Evolutionary conservation across 768 basidiomycete genomes (phyloP).

Genomic region (Chalciporus sphaerocephalus): DNA sequence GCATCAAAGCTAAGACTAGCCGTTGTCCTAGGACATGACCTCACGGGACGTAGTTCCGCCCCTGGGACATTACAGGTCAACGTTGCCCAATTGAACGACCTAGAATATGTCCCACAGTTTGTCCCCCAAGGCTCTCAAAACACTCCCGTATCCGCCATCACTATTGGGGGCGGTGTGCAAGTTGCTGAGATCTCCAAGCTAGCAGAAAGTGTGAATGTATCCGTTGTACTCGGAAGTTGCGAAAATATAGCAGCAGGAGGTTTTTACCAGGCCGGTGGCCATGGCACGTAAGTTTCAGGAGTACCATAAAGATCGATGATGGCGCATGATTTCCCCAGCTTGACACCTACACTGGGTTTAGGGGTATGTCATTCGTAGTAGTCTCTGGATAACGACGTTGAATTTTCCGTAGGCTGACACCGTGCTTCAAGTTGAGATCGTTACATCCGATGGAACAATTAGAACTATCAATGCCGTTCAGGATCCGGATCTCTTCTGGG

Average conservation of each 20-base stretch:
- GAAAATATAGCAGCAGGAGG: conserved; percentile 33
- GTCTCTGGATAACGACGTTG: not conserved
- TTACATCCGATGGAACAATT: conserved; percentile 38
- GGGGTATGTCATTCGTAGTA: too few relatives aligned
- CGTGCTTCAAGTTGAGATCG: conserved; percentile 38
- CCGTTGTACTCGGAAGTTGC: conserved; percentile 15
- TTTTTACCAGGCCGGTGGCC: conserved; percentile 47
- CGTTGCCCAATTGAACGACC: too few relatives aligned
- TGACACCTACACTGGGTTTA: too few relatives aligned
- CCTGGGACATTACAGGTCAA: too few relatives aligned
- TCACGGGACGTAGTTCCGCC: too few relatives aligned
- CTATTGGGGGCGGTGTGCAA: too few relatives aligned
- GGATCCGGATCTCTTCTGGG: conserved; percentile 50
- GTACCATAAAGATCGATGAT: too few relatives aligned
- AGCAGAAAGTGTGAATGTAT: conserved; percentile 10
- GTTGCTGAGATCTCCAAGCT: not conserved
- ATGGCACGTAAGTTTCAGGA: conserved; percentile 26
- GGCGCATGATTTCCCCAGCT: too few relatives aligned
- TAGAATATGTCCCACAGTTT: too few relatives aligned
- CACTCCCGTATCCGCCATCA: too few relatives aligned
- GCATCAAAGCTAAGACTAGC: not conserved
- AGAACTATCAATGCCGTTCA: conserved; percentile 38
- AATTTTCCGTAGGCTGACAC: conserved; percentile 38
- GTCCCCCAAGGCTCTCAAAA: too few relatives aligned
- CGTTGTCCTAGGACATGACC: not conserved